phyloP scores from a whole-genome alignment of 2,329 filamentous ascomycete species.

The Lithohypha guttulata region DNA sequence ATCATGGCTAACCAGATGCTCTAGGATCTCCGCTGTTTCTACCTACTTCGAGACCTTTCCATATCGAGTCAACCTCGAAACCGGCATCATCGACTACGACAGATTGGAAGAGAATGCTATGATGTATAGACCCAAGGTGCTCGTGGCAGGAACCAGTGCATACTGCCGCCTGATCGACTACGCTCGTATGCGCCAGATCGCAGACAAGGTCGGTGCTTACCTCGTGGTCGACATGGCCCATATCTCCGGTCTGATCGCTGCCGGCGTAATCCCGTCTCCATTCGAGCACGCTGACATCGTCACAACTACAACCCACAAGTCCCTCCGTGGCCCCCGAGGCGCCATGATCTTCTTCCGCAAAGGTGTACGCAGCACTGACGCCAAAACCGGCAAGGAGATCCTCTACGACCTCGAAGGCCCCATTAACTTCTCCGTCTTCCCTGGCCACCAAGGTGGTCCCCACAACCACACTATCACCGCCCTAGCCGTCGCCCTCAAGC shows the following conservation, averaged over 20 bases:
- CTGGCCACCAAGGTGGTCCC: constrained; percentile 93
- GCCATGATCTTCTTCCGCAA: constrained; percentile 99
- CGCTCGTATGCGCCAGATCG: constrained; percentile 87
- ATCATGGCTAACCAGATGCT: constrained; percentile 4
- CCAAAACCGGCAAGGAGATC: constrained; percentile 81
- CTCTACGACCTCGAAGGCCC: constrained; percentile 89
- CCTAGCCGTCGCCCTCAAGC: constrained; percentile 85
- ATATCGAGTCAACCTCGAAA: constrained; percentile 66
- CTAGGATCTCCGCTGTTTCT: constrained; percentile 77
- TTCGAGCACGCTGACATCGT: constrained; percentile 92
- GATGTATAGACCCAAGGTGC: constrained; percentile 89
- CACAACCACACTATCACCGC: constrained; percentile 99
- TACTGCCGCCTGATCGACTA: constrained; percentile 99
- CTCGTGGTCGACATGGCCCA: constrained; percentile 97
- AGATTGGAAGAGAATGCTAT: constrained; percentile 78
- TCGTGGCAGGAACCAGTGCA: constrained; percentile 91
- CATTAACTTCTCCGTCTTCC: constrained; percentile 99
- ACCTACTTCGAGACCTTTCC: constrained; percentile 99
- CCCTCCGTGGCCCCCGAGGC: constrained; percentile 87
- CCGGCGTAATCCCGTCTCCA: constrained; percentile 83
- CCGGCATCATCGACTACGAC: constrained; percentile 95
- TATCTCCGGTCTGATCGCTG: constrained; percentile 90
- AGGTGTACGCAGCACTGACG: constrained; percentile 78
- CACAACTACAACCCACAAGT: constrained; percentile 98
- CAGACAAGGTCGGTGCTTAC: constrained; percentile 86